phyloP scores from a whole-genome alignment of 2,329 filamentous ascomycete genomes.

The Colletotrichum paranaense region DNA sequence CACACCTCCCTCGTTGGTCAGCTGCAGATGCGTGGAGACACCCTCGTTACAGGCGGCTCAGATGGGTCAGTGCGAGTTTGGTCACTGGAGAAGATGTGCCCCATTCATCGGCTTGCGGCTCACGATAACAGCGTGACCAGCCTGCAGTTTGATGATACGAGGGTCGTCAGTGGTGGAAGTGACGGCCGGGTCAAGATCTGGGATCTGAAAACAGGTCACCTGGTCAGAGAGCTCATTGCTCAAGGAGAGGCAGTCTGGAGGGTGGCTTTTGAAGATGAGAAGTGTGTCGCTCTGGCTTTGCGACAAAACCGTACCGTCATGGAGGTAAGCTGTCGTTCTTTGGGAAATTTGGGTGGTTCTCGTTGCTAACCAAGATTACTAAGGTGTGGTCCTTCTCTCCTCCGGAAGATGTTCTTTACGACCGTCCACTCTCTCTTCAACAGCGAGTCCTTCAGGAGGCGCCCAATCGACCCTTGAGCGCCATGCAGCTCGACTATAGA shows the following conservation, averaged over 20 bases:
- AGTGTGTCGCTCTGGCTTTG: slow-evolving; percentile 94
- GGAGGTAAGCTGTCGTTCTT: slow-evolving; percentile 77
- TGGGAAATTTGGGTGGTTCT: background rate
- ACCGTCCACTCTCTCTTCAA: slow-evolving; percentile 62
- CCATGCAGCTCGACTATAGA: slow-evolving; percentile 59
- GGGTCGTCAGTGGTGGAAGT: slow-evolving; percentile 94
- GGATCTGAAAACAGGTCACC: slow-evolving; percentile 91
- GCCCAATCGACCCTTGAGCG: slow-evolving; percentile 62
- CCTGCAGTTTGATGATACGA: slow-evolving; percentile 94
- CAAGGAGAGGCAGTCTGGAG: slow-evolving; percentile 97
- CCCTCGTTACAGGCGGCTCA: slow-evolving; percentile 93
- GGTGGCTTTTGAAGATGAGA: slow-evolving; percentile 98
- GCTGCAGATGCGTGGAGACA: slow-evolving; percentile 94
- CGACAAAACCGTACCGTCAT: slow-evolving; percentile 90
- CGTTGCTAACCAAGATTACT: slow-evolving; percentile 42
- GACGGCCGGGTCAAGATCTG: slow-evolving; percentile 99
- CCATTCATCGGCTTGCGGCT: slow-evolving; percentile 93
- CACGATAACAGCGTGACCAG: slow-evolving; percentile 99
- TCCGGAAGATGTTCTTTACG: slow-evolving; percentile 74
- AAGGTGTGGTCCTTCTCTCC: slow-evolving; percentile 97
- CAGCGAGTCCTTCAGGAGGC: slow-evolving; percentile 57
- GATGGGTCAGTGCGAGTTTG: slow-evolving; percentile 97
- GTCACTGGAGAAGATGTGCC: slow-evolving; percentile 90
- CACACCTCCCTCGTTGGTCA: slow-evolving; percentile 98
- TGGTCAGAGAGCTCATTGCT: slow-evolving; percentile 90